Base-by-base conservation (phyloP, 2,329 filamentous ascomycete genomes). In the Hymenoscyphus albidus region DNA sequence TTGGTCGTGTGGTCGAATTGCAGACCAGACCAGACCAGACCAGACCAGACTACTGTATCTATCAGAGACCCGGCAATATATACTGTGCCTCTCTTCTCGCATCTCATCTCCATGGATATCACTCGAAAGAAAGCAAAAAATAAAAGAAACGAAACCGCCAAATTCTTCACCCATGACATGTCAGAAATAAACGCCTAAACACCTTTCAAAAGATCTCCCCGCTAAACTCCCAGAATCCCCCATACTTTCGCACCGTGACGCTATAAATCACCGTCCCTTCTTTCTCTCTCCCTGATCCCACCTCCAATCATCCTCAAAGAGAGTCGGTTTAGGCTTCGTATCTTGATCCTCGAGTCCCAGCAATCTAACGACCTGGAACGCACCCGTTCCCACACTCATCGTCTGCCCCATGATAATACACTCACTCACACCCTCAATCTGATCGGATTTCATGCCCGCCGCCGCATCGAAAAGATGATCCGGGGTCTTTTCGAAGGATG, bases 351-450 rank as follows among this genome's bases (percentile, higher is more conserved):
- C 80, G 66, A 96, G 83, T 67, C 89, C 89, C 68, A 98, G 78
- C 65, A 86, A 84, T 55, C 93, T 82, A 2, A 97, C 90, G 31
- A 98, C 90, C 75, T 96, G 89, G 83, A 98, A 95, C 1, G 91
- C 90, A 4, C 95, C 95, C 0, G 95, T 99, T 5, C 95, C 95
- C 42, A 99, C 82, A 56, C 85, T 85, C 85, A 98, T 96, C 54
- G 89, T 93, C 82, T 98, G 94, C 16, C 95, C 95, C 89, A 98
- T 95, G 75, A 99, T 99, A 75, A 99, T 98, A 78, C 93, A 96
- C 79, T 99, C 95, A 63, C 87, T 91, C 10, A 99, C 95, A 72
- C 95, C 95, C 76, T 97, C 91, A 66, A 99, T 96, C 68, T 86
- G 83, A 78, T 99, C 95, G 35, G 87, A 89, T 81, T 97, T 97